These are phyloP conservation scores for Mucor mucedo DNA, from an alignment of 371 early-diverging fungal genomes.

Conservation along the genomic window DNA sequence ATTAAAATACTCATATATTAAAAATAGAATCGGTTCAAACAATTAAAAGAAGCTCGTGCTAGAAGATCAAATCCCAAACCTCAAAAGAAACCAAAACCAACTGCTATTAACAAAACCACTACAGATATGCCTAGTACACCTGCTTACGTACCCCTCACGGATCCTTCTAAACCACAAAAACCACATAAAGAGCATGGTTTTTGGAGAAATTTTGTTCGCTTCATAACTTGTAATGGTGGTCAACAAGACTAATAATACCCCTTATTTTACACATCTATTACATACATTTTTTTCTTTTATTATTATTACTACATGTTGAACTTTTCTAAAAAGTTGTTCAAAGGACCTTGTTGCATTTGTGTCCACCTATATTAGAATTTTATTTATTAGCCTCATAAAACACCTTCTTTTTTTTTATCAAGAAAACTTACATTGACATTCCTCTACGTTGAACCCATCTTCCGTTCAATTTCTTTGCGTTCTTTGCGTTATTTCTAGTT, in stretches of 20 bases:
- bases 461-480: constrained; percentile 87
- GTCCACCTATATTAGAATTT: constrained; percentile 19
- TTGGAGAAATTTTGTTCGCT: constrained; percentile 23
- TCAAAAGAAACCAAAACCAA: constrained; percentile 19
- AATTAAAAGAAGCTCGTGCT: constrained; percentile 30
- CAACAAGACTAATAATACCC: constrained; percentile 18
- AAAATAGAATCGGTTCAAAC: constrained; percentile 28
- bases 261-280: constrained; percentile 1
- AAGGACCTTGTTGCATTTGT: constrained; percentile 37
- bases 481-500: constrained; percentile 87
- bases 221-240: constrained; percentile 24
- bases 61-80: constrained; percentile 31
- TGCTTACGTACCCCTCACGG: constrained; percentile 26
- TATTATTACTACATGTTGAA: constrained; percentile 31
- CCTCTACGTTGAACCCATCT: constrained; percentile 60
- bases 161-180: constrained; percentile 8
- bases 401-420: no score
- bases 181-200: constrained; percentile 21
- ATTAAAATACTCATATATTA: neutral
- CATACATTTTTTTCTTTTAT: constrained; percentile 5
- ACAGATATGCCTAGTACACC: constrained; percentile 21
- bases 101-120: constrained; percentile 3
- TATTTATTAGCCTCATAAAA: neutral
- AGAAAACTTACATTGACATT: constrained; percentile 31
- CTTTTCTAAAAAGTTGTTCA: constrained; percentile 39